Evolutionary conservation across 2,329 filamentous ascomycete species (phyloP).

Genomic region (Nothopassalora personata): DNA sequence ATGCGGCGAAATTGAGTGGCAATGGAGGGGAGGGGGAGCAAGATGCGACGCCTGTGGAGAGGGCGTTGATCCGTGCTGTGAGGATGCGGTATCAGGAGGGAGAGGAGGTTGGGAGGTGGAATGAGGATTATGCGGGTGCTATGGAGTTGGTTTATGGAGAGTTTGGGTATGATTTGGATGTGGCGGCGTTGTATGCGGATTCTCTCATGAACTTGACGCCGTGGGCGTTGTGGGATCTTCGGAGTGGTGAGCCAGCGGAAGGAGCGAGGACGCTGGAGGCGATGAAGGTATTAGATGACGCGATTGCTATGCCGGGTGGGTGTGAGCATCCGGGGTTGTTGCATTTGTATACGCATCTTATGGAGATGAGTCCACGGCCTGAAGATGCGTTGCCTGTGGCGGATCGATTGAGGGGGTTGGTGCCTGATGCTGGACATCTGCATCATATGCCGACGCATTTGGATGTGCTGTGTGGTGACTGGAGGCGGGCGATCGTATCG

Average conservation of each 20-base stretch:
- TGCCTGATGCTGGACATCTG: constrained; percentile 65
- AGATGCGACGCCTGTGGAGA: constrained; percentile 49
- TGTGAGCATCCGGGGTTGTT: constrained; percentile 62
- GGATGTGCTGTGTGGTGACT: constrained; percentile 68
- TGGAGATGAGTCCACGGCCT: constrained; percentile 67
- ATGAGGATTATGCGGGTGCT: constrained; percentile 55
- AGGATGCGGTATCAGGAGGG: constrained; percentile 54
- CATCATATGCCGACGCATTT: constrained; percentile 75
- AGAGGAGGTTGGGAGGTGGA: constrained; percentile 50
- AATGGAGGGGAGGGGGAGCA: constrained; percentile 29
- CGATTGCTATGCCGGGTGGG: constrained; percentile 47
- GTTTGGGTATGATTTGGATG: constrained; percentile 56
- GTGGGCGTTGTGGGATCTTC: constrained; percentile 60
- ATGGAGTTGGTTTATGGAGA: constrained; percentile 53
- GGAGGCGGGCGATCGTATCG: constrained; percentile 59
- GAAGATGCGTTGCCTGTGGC: constrained; percentile 58
- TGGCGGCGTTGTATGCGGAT: constrained; percentile 60
- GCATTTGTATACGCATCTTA: constrained; percentile 71
- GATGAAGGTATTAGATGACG: constrained; percentile 54
- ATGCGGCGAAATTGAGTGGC: neutral
- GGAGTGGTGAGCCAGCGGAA: constrained; percentile 51
- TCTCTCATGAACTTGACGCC: constrained; percentile 61
- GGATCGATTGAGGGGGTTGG: constrained; percentile 57
- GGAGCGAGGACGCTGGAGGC: constrained; percentile 55
- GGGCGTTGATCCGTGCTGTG: constrained; percentile 59